A percentile compares a stretch with the other conserved stretches of the same genome.
Conservation (phyloP, 371 early-diverging fungal genomes). For the Conidiobolus incongruus region DNA sequence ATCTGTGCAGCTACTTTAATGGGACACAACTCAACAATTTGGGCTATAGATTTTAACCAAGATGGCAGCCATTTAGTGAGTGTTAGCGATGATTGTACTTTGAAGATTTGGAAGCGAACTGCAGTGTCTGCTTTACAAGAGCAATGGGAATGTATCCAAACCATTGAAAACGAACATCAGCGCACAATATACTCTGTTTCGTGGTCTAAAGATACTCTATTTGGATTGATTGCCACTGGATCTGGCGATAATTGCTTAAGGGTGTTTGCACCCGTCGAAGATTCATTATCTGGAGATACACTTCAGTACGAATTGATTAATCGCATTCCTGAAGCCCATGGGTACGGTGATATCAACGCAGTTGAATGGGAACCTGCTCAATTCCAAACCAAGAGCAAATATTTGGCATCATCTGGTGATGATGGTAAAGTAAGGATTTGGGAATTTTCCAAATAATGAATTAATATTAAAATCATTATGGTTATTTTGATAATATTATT, state of each 20-base stretch:
- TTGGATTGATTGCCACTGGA: constrained; percentile 46
- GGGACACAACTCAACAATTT: constrained; percentile 81
- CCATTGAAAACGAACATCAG: constrained; percentile 37
- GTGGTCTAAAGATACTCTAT: constrained; percentile 44
- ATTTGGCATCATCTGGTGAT: constrained; percentile 86
- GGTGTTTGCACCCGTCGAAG: constrained; percentile 16
- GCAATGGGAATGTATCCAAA: constrained; percentile 38
- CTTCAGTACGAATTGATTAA: not conserved
- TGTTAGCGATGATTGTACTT: constrained; percentile 68
- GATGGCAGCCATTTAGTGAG: constrained; percentile 42
- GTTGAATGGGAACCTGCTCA: not conserved
- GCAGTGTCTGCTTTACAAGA: constrained; percentile 23
- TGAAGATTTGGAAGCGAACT: constrained; percentile 57
- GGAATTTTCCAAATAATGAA: constrained; percentile 22
- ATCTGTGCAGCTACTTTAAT: constrained; percentile 60
- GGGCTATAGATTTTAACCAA: constrained; percentile 75
- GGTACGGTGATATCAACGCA: not conserved
- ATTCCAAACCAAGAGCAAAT: constrained; percentile 52
- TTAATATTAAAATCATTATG: too few relatives aligned
- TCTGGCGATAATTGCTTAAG: constrained; percentile 65
- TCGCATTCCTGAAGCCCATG: not conserved
- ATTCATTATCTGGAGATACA: not conserved
- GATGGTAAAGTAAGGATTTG: constrained; percentile 95
- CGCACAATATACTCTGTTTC: constrained; percentile 81
- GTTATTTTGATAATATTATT: too few relatives aligned